A percentile compares a stretch with the other conserved stretches of the same genome.
Evolutionary conservation across 371 early-diverging fungal genomes (phyloP).

Genomic region (Mortierella sp.): DNA sequence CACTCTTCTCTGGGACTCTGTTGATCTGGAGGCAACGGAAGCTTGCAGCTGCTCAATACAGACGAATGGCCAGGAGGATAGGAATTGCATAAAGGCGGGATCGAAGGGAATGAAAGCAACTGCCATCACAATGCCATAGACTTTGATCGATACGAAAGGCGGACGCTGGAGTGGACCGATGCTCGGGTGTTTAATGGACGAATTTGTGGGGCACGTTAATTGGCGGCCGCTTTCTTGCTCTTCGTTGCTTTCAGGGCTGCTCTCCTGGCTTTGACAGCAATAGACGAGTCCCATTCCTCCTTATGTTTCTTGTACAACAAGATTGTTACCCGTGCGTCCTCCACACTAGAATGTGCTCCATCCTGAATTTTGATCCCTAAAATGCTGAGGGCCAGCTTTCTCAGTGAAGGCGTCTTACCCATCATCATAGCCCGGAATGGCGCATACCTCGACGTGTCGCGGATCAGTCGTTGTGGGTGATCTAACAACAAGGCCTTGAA

Average conservation of each 20-base stretch:
- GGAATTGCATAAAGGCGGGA: constrained; percentile 32
- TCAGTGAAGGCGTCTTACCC: constrained; percentile 79
- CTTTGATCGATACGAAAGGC: neutral
- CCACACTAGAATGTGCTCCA: constrained; percentile 91
- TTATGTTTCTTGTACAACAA: constrained; percentile 84
- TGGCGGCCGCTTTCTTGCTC: constrained; percentile 22
- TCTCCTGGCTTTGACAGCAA: constrained; percentile 42
- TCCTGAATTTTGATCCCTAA: constrained; percentile 85
- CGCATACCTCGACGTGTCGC: constrained; percentile 87
- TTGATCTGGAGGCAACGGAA: constrained; percentile 49
- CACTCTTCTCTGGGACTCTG: constrained; percentile 36
- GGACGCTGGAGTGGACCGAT: neutral
- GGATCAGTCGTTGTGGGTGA: constrained; percentile 81
- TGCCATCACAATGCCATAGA: neutral
- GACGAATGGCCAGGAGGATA: constrained; percentile 50
- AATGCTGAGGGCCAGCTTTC: constrained; percentile 77
- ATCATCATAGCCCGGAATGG: constrained; percentile 75
- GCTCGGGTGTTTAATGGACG: neutral
- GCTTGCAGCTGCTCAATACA: constrained; percentile 50
- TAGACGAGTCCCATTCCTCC: constrained; percentile 81
- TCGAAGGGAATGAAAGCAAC: neutral
- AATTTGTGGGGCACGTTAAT: neutral
- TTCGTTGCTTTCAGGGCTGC: constrained; percentile 34
- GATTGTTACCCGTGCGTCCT: constrained; percentile 94
- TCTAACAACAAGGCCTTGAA: constrained; percentile 78